These are phyloP conservation scores for Leishmania major DNA, from an alignment of 208 protist species.

Conservation along the genomic window DNA sequence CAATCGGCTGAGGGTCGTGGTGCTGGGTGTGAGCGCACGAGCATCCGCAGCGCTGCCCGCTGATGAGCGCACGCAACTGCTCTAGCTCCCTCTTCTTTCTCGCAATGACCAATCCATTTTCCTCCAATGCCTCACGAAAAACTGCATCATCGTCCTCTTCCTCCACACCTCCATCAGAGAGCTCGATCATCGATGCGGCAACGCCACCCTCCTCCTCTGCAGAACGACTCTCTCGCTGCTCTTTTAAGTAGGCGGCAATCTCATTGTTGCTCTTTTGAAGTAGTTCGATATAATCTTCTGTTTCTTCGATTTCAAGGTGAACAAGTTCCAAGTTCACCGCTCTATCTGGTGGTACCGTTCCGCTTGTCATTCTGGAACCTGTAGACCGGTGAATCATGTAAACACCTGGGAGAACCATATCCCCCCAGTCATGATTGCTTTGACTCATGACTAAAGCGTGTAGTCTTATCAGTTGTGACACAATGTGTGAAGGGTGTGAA, in stretches of 20 bases:
- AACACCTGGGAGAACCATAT: constrained; percentile 81
- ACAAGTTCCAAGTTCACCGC: constrained; percentile 58
- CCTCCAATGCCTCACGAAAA: constrained; percentile 35
- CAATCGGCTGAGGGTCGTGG: neutral
- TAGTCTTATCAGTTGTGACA: neutral
- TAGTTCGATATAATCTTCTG: constrained; percentile 52
- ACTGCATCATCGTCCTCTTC: constrained; percentile 34
- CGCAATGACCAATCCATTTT: constrained; percentile 38
- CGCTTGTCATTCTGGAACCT: neutral
- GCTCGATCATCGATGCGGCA: constrained; percentile 12
- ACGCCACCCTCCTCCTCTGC: constrained; percentile 20
- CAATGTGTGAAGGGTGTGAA: neutral
- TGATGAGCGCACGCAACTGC: constrained; percentile 27
- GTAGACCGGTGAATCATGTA: constrained; percentile 71
- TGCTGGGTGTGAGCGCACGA: constrained; percentile 15
- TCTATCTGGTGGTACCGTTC: constrained; percentile 19
- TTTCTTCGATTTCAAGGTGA: constrained; percentile 62
- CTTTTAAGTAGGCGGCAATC: constrained; percentile 41
- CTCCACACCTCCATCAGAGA: constrained; percentile 9
- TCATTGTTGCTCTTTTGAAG: constrained; percentile 67
- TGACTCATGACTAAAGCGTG: constrained; percentile 17
- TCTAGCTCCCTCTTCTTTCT: constrained; percentile 37
- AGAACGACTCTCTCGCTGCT: constrained; percentile 8
- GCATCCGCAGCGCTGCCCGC: constrained; percentile 37
- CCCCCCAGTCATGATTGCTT: constrained; percentile 50